Evolutionary conservation across 805 yeast species (phyloP).

Genomic region (Candida qinlingensis): DNA sequence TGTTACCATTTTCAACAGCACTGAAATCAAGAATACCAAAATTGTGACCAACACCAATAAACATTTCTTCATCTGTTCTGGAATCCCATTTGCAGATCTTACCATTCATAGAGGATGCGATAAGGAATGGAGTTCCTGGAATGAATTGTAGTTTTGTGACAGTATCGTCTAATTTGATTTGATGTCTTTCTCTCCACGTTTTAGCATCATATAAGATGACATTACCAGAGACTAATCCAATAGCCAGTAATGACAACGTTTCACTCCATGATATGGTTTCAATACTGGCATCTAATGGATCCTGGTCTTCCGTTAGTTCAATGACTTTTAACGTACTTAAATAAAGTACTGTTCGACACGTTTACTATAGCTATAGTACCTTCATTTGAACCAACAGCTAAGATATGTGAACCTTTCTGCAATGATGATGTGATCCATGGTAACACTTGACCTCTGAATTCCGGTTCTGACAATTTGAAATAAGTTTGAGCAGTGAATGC

Average conservation of each 20-base stretch:
- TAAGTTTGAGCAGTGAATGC: constrained; percentile 68
- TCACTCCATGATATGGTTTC: constrained; percentile 85
- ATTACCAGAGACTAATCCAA: constrained; percentile 87
- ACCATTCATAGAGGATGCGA: constrained; percentile 82
- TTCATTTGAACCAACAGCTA: constrained; percentile 84
- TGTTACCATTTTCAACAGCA: constrained; percentile 56
- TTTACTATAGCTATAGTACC: constrained; percentile 81
- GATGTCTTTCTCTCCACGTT: constrained; percentile 80
- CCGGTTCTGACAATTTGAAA: constrained; percentile 60
- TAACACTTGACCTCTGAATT: constrained; percentile 67
- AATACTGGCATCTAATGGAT: constrained; percentile 59
- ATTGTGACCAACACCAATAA: constrained; percentile 85
- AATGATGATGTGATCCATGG: constrained; percentile 81
- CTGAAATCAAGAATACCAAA: constrained; percentile 91
- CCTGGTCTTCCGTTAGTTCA: constrained; percentile 49
- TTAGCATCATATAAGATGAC: constrained; percentile 76
- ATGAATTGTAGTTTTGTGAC: constrained; percentile 75
- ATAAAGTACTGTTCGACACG: constrained; percentile 63
- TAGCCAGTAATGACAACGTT: constrained; percentile 60
- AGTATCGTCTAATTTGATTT: constrained; percentile 70
- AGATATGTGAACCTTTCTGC: constrained; percentile 42
- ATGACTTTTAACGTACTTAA: constrained; percentile 62
- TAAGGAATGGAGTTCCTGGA: constrained; percentile 47
- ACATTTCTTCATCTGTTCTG: constrained; percentile 73
- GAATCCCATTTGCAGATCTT: constrained; percentile 82